phyloP scores from a whole-genome alignment of 352 stramenopile genomes.

The Bremia lactucae region DNA sequence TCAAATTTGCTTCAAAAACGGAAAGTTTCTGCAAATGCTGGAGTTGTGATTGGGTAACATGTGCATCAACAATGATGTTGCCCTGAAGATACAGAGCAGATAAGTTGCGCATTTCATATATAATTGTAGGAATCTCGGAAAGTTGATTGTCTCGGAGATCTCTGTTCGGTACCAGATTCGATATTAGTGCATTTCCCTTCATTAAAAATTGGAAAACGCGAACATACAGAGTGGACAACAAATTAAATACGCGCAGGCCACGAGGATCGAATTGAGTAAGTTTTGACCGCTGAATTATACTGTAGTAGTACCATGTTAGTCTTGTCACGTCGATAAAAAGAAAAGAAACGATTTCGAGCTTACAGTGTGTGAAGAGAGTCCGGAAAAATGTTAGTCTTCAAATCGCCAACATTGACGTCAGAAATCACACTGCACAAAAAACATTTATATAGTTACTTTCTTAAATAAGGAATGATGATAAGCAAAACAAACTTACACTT shows the following conservation, averaged over 20 bases:
- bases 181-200: slow-evolving; percentile 3
- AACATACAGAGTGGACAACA: slow-evolving; percentile 47
- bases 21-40: slow-evolving; percentile 40
- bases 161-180: slow-evolving; percentile 13
- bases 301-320: slow-evolving; percentile 12
- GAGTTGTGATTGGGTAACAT: slow-evolving; percentile 43
- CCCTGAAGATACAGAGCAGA: slow-evolving; percentile 36
- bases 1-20: slow-evolving; percentile 36
- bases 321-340: background rate
- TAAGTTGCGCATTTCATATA: slow-evolving; percentile 57
- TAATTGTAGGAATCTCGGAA: slow-evolving; percentile 47
- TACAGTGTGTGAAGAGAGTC: slow-evolving; percentile 45
- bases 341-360: slow-evolving; percentile 2
- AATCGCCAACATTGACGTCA: slow-evolving; percentile 48
- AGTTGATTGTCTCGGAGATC: slow-evolving; percentile 57
- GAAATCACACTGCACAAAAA: slow-evolving; percentile 31
- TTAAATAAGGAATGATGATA: background rate
- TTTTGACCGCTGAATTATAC: slow-evolving; percentile 48
- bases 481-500: slow-evolving; percentile 25
- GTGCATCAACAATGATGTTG: slow-evolving; percentile 42
- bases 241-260: slow-evolving; percentile 29
- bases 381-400: slow-evolving; percentile 59
- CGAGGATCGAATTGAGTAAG: slow-evolving; percentile 53
- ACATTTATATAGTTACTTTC: slow-evolving; percentile 1
- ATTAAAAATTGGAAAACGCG: background rate